phyloP scores from a whole-genome alignment of 2,329 filamentous ascomycete species.

The Epichloe amarillans region DNA sequence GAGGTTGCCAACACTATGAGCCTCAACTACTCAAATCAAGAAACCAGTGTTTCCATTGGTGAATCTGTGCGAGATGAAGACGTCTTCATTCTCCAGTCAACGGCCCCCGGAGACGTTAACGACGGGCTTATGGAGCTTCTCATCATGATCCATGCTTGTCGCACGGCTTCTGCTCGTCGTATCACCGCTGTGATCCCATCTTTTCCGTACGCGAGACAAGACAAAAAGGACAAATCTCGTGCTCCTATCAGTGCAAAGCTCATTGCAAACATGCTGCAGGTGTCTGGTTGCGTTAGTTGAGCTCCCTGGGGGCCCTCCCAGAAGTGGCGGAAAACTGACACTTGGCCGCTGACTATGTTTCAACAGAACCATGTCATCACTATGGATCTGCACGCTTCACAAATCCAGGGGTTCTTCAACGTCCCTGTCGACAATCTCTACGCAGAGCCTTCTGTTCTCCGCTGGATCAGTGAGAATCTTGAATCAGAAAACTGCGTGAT shows the following conservation, averaged over 20 bases:
- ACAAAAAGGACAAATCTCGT: conserved; percentile 93
- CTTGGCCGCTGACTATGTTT: background rate
- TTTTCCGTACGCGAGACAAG: conserved; percentile 91
- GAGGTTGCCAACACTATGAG: conserved; percentile 68
- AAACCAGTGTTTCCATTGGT: conserved; percentile 84
- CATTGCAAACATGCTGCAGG: conserved; percentile 95
- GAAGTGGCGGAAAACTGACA: background rate
- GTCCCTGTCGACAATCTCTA: conserved; percentile 67
- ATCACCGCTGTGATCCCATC: conserved; percentile 94
- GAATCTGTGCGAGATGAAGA: conserved; percentile 96
- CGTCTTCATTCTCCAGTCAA: conserved; percentile 95
- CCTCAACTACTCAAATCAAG: conserved; percentile 75
- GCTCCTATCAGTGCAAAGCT: conserved; percentile 95
- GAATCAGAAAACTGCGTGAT: conserved; percentile 76
- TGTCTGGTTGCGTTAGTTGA: conserved; percentile 56
- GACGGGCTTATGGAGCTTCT: conserved; percentile 96
- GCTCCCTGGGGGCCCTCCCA: background rate
- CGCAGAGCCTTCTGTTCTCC: conserved; percentile 80
- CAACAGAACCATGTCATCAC: conserved; percentile 55
- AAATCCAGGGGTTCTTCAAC: conserved; percentile 96
- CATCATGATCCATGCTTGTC: conserved; percentile 95
- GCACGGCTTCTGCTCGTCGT: conserved; percentile 55
- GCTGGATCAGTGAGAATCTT: conserved; percentile 83
- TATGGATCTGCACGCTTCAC: conserved; percentile 88
- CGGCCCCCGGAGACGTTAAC: conserved; percentile 85